Percentiles rank a stretch among this genome's conserved stretches.
phyloP scores from a whole-genome alignment of 2,329 filamentous ascomycete species.

The Dothiorella sarmentorum region DNA sequence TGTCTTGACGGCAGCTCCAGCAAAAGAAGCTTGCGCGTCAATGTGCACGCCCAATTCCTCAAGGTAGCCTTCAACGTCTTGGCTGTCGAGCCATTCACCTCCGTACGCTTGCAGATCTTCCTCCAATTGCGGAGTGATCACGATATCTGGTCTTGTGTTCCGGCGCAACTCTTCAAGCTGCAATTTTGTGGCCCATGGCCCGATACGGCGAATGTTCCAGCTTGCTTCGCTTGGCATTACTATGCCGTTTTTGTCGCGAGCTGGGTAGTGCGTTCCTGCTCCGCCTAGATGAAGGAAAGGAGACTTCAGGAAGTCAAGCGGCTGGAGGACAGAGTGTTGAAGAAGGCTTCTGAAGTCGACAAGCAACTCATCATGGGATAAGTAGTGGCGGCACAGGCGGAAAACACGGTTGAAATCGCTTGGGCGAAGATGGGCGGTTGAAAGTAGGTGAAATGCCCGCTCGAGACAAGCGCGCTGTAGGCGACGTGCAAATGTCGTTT shows the following conservation, averaged over 20 bases:
- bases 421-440: conserved; percentile 37
- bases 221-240: conserved; percentile 29
- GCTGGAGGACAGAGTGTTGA: conserved; percentile 40
- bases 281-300: conserved; percentile 67
- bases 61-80: conserved; percentile 74
- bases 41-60: conserved; percentile 61
- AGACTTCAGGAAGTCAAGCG: conserved; percentile 56
- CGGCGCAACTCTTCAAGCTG: neutral
- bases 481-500: conserved; percentile 66
- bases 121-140: conserved; percentile 25
- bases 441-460: conserved; percentile 58
- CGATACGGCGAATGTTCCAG: conserved; percentile 33
- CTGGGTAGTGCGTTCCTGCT: conserved; percentile 62
- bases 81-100: conserved; percentile 72
- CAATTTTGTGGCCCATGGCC: conserved; percentile 21
- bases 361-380: conserved; percentile 38
- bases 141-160: neutral
- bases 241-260: conserved; percentile 37
- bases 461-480: conserved; percentile 66
- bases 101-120: conserved; percentile 62
- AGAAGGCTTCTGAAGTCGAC: conserved; percentile 41
- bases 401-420: conserved; percentile 53
- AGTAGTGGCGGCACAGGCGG: conserved; percentile 65
- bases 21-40: conserved; percentile 57
- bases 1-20: conserved; percentile 46